phyloP scores from a whole-genome alignment of 306 rosid genomes.

The Casuarina equisetifolia region DNA sequence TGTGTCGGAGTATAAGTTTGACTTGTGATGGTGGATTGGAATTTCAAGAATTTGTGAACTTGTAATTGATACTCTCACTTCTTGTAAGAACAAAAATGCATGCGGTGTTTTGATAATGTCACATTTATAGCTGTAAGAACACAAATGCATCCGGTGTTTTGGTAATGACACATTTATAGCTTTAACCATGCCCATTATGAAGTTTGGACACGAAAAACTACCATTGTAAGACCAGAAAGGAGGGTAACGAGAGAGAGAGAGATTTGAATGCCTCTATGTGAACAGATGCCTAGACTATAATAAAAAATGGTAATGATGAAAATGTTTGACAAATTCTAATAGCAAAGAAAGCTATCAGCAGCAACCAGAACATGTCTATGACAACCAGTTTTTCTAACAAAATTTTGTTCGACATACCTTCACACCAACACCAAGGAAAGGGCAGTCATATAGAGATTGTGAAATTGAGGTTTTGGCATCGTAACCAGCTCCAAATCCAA shows the following conservation, averaged over 20 bases:
- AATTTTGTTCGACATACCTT: conserved; percentile 54
- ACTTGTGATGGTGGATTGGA: no score
- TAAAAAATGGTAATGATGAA: not conserved
- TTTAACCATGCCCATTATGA: no score
- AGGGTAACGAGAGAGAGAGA: not conserved
- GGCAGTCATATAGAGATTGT: conserved; percentile 74
- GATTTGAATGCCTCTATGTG: not conserved
- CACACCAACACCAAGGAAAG: conserved; percentile 68
- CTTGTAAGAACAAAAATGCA: no score
- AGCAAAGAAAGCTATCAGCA: conserved; percentile 1
- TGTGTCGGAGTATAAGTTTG: no score
- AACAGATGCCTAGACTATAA: not conserved
- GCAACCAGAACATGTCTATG: conserved; percentile 4
- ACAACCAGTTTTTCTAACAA: not conserved
- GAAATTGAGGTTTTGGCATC: conserved; percentile 67
- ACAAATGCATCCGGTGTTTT: no score
- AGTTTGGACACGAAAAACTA: not conserved
- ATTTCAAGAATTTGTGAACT: no score
- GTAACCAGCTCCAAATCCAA: conserved; percentile 92
- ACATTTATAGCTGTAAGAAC: no score
- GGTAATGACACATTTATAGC: no score
- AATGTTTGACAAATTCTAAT: not conserved
- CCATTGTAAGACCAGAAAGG: not conserved
- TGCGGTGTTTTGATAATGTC: no score
- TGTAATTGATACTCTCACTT: no score